phyloP scores from a whole-genome alignment of 75 land plant genomes.

The Isoetes taiwanensis region DNA sequence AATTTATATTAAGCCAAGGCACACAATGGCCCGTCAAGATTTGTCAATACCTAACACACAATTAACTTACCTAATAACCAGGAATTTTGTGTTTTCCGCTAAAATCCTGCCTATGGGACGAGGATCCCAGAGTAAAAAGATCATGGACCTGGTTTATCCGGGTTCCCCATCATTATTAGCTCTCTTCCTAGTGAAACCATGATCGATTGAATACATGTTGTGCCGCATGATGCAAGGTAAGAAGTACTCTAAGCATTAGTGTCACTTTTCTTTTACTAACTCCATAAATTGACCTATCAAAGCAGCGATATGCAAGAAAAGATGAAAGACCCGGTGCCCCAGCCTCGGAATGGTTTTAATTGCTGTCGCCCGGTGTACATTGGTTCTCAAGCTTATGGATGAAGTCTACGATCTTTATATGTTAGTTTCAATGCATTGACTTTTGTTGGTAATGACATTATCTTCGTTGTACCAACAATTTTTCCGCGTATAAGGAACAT shows the following conservation, averaged over 20 bases:
- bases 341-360: constrained; percentile 10
- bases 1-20: too few relatives aligned
- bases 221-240: constrained; percentile 4
- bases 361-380: constrained; percentile 5
- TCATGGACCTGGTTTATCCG: constrained; percentile 11
- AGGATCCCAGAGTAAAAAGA: constrained; percentile 8
- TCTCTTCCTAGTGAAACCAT: constrained; percentile 9
- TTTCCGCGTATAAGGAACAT: not conserved
- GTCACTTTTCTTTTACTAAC: too few relatives aligned
- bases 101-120: constrained; percentile 10
- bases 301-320: too few relatives aligned
- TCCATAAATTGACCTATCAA: not conserved
- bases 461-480: constrained; percentile 14
- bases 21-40: too few relatives aligned
- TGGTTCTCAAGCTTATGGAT: constrained; percentile 1
- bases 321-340: constrained; percentile 9
- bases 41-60: too few relatives aligned
- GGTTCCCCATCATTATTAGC: constrained; percentile 8
- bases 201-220: constrained; percentile 15
- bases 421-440: constrained; percentile 2
- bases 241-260: too few relatives aligned
- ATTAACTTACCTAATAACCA: constrained; percentile 16
- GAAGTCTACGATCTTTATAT: constrained; percentile 9
- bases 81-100: constrained; percentile 13
- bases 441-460: constrained; percentile 5